These are phyloP conservation scores for Penicillium argentinense DNA, from an alignment of 495 filamentous ascomycete species.

Conservation along the genomic window DNA sequence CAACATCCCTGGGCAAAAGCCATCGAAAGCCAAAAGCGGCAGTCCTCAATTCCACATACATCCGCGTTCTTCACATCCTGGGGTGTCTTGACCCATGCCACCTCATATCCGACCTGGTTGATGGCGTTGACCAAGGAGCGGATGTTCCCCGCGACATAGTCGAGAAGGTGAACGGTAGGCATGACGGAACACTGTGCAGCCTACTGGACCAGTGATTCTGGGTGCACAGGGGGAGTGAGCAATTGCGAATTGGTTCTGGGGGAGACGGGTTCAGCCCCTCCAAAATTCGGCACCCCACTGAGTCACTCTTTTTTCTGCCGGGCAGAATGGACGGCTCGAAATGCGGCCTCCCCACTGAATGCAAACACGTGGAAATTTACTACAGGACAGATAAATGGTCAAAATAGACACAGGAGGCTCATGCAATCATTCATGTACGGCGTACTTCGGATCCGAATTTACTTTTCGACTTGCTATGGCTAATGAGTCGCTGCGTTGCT, in stretches of 20 bases:
- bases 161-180: conserved; percentile 89
- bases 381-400: not conserved
- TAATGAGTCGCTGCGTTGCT: too few species aligned
- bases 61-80: conserved; percentile 81
- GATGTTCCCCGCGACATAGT: conserved; percentile 86
- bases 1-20: not conserved
- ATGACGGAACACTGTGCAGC: conserved; percentile 43
- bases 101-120: conserved; percentile 86
- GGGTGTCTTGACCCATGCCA: conserved; percentile 88
- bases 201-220: not conserved
- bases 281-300: conserved; percentile 26
- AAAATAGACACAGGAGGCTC: not conserved
- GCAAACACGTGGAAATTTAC: too few species aligned
- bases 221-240: not conserved
- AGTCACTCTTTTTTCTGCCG: conserved; percentile 33
- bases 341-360: not conserved
- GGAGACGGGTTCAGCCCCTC: conserved; percentile 14
- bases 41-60: conserved; percentile 46
- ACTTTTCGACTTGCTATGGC: too few species aligned
- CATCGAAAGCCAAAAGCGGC: not conserved
- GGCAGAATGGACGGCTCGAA: conserved; percentile 17
- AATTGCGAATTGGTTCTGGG: not conserved
- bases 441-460: too few species aligned
- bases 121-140: conserved; percentile 96
- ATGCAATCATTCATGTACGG: too few species aligned